Evolutionary conservation across 2,329 filamentous ascomycete genomes (phyloP).

Genomic region (Pestalotiopsis sp.): DNA sequence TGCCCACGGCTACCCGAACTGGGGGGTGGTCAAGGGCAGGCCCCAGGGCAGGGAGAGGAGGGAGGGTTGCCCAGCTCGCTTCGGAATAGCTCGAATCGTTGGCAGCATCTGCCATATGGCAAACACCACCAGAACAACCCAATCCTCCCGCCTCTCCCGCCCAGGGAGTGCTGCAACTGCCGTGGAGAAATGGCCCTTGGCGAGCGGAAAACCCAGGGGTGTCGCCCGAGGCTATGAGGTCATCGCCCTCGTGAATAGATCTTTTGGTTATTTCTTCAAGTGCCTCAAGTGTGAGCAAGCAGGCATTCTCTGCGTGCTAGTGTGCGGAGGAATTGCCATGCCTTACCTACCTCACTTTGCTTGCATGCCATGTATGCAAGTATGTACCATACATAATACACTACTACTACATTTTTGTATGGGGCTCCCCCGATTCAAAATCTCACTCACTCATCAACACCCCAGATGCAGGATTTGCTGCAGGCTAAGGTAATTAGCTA

Average conservation of each 20-base stretch:
- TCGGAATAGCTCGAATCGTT: background rate
- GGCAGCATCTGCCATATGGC: background rate
- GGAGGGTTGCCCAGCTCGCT: background rate
- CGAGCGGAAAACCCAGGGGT: background rate
- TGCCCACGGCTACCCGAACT: background rate
- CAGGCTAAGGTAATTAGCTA: background rate
- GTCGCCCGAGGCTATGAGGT: background rate
- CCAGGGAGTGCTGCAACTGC: background rate
- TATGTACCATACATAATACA: background rate
- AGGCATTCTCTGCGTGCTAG: background rate
- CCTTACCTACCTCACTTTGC: background rate
- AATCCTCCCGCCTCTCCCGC: background rate
- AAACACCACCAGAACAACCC: background rate
- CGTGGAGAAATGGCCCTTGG: background rate
- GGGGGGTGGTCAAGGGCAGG: too few species aligned
- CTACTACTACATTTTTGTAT: background rate
- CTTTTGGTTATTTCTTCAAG: background rate
- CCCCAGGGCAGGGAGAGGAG: background rate
- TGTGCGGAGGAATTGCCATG: background rate
- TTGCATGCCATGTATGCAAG: background rate
- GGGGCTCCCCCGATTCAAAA: background rate
- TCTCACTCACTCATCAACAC: background rate
- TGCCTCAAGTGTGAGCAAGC: background rate
- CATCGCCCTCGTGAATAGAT: background rate
- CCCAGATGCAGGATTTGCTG: constrained; percentile 1